Conservation (phyloP, 805 yeast species). For the Teunomyces kruisii region DNA sequence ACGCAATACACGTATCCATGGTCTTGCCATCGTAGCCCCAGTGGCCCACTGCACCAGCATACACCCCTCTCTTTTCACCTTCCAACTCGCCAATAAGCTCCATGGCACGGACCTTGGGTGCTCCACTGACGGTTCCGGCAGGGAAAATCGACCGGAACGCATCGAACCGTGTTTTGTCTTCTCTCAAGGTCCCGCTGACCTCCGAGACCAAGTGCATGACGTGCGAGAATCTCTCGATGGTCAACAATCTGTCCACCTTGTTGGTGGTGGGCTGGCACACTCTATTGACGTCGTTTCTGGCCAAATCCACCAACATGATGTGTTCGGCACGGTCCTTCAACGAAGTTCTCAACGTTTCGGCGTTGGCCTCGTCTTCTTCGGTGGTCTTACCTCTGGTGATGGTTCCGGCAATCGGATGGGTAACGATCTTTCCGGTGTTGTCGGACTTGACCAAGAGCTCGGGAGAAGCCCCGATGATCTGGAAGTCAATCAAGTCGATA, state of each 20-base stretch:
- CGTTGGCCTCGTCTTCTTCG: constrained; percentile 87
- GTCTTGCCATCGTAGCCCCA: constrained; percentile 95
- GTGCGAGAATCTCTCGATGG: constrained; percentile 92
- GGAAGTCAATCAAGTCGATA: constrained; percentile 88
- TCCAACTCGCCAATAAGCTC: constrained; percentile 88
- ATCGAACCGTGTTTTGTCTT: constrained; percentile 86
- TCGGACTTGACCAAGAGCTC: constrained; percentile 88
- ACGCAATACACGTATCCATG: constrained; percentile 97
- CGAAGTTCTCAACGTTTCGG: constrained; percentile 68
- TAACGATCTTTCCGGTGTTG: constrained; percentile 65
- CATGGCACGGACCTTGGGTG: constrained; percentile 97
- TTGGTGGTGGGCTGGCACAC: constrained; percentile 88
- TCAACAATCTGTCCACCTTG: constrained; percentile 81
- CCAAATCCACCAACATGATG: constrained; percentile 96
- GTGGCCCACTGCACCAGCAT: constrained; percentile 98
- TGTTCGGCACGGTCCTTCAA: constrained; percentile 96
- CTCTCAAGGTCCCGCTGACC: constrained; percentile 86
- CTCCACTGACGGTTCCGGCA: constrained; percentile 98
- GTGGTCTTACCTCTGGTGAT: constrained; percentile 84
- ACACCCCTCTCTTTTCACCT: constrained; percentile 89
- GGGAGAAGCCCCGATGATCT: constrained; percentile 96
- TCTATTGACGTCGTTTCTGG: constrained; percentile 93
- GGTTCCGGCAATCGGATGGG: constrained; percentile 99
- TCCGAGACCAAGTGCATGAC: constrained; percentile 96
- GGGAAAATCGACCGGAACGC: constrained; percentile 98